These are phyloP conservation scores for Ceratonia siliqua DNA, from an alignment of 306 rosid species.

Conservation along the genomic window DNA sequence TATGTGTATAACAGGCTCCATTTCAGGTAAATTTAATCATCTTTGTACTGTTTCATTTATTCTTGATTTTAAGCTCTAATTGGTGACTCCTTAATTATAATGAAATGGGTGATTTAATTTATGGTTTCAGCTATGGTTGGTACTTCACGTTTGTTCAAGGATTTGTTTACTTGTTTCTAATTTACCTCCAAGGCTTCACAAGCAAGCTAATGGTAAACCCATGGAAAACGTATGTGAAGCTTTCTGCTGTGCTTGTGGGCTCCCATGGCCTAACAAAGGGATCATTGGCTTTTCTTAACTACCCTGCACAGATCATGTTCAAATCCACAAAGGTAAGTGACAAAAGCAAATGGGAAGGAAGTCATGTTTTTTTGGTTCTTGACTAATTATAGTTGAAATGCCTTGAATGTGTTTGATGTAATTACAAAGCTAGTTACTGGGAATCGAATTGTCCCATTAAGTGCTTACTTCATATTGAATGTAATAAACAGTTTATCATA, in stretches of 20 bases:
- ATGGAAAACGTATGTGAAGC: slow-evolving; percentile 97
- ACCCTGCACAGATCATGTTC: slow-evolving; percentile 98
- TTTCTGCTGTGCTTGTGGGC: slow-evolving; percentile 93
- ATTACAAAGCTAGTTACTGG: neutral
- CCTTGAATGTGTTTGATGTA: neutral
- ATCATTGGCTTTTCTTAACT: slow-evolving; percentile 91
- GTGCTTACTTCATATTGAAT: slow-evolving; percentile 12
- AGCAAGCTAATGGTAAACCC: slow-evolving; percentile 98
- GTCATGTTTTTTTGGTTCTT: neutral
- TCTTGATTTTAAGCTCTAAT: slow-evolving; percentile 24
- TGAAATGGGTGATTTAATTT: slow-evolving; percentile 23
- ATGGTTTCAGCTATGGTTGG: slow-evolving; percentile 94
- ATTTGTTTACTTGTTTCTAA: slow-evolving; percentile 85
- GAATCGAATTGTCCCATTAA: neutral
- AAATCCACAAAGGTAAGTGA: slow-evolving; percentile 85
- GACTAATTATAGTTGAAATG: neutral
- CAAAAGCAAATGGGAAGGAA: slow-evolving; percentile 17
- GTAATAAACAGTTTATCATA: neutral
- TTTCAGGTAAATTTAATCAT: slow-evolving; percentile 61
- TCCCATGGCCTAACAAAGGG: slow-evolving; percentile 99
- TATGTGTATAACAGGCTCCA: slow-evolving; percentile 95
- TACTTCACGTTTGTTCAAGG: slow-evolving; percentile 99
- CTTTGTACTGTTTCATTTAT: slow-evolving; percentile 14
- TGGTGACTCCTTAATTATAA: neutral
- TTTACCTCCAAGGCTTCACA: slow-evolving; percentile 90